phyloP scores from a whole-genome alignment of 2,329 filamentous ascomycete genomes.

The Dothistroma septosporum region DNA sequence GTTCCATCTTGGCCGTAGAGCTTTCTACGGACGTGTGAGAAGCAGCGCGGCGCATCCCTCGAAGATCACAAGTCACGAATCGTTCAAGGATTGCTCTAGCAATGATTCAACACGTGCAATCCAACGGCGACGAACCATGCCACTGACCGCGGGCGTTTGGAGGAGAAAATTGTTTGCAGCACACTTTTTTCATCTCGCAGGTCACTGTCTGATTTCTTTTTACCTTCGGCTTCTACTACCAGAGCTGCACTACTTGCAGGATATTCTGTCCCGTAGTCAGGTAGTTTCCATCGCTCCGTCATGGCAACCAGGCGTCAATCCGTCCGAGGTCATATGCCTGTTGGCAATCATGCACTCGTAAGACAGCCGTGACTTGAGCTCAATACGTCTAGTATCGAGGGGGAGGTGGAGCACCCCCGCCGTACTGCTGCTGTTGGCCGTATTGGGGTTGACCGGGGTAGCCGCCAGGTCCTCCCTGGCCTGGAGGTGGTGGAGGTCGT shows the following conservation, averaged over 20 bases:
- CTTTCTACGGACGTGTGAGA: too few species aligned
- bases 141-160: too few species aligned
- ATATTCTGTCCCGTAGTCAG: neutral
- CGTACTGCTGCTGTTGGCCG: constrained; percentile 11
- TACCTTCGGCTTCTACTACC: neutral
- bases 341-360: neutral
- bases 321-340: neutral
- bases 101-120: too few species aligned
- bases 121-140: too few species aligned
- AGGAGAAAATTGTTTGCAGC: neutral
- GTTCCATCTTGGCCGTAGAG: too few species aligned
- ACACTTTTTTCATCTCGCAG: neutral
- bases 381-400: constrained; percentile 20
- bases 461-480: constrained; percentile 2
- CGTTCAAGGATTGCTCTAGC: too few species aligned
- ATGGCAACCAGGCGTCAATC: neutral
- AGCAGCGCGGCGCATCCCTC: too few species aligned
- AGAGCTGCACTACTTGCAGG: neutral
- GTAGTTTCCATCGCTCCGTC: neutral
- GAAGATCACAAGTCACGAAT: too few species aligned
- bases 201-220: neutral
- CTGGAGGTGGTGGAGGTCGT: constrained; percentile 8
- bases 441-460: constrained; percentile 23
- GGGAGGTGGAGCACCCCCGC: constrained; percentile 10
- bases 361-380: neutral